Conservation (phyloP, 495 filamentous ascomycete genomes). For the Haplographium delicatum region DNA sequence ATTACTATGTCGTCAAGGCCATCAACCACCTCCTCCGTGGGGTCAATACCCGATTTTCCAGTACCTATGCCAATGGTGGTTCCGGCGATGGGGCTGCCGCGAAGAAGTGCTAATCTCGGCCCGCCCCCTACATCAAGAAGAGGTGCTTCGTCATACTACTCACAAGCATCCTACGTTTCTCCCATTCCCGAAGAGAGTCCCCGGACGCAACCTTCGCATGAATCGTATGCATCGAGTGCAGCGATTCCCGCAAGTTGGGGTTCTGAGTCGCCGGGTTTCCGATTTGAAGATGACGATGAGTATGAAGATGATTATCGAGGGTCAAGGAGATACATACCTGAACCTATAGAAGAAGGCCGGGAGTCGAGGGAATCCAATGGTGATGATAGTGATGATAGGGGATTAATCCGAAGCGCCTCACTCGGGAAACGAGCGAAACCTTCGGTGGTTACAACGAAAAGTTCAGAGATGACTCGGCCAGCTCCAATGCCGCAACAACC, state of each 20-base stretch:
- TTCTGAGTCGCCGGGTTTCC: conserved; percentile 23
- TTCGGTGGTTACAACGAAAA: conserved; percentile 57
- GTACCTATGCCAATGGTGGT: conserved; percentile 34
- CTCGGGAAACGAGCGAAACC: conserved; percentile 69
- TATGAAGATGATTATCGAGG: conserved; percentile 33
- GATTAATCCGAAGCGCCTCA: conserved; percentile 73
- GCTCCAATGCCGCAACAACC: conserved; percentile 12
- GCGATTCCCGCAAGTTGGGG: conserved; percentile 71
- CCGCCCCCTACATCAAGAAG: conserved; percentile 64
- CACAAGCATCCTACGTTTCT: conserved; percentile 69
- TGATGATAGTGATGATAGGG: conserved; percentile 53
- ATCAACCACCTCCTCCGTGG: conserved; percentile 52
- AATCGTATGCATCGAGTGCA: conserved; percentile 76
- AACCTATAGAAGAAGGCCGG: conserved; percentile 42
- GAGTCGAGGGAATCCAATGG: conserved; percentile 36
- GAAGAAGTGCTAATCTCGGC: conserved; percentile 52
- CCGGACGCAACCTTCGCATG: conserved; percentile 46
- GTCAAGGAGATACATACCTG: conserved; percentile 36
- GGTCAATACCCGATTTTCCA: conserved; percentile 45
- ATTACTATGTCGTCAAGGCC: conserved; percentile 39
- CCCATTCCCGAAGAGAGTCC: conserved; percentile 82
- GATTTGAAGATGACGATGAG: conserved; percentile 42
- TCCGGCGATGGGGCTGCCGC: conserved; percentile 30
- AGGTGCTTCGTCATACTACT: conserved; percentile 69
- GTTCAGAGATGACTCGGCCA: conserved; percentile 14